A percentile compares a stretch with the other conserved stretches of the same genome.
Conservation (phyloP, 2,329 filamentous ascomycete genomes). For the Calonectria fujianensis region DNA sequence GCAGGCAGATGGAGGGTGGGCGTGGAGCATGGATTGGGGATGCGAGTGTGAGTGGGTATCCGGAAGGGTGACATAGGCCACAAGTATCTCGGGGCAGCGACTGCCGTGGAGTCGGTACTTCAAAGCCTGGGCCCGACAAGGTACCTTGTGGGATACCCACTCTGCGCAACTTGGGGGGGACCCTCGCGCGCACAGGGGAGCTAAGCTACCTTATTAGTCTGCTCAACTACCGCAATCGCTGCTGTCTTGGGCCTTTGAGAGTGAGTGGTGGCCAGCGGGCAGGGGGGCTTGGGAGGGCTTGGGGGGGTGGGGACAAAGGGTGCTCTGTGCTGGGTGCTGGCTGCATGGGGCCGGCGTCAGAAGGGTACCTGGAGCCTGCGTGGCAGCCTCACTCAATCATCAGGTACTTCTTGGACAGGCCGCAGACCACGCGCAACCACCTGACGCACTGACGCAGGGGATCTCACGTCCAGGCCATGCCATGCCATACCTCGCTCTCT, state of each 20-base stretch:
- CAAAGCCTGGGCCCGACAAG: background rate
- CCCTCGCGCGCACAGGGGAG: constrained; percentile 11
- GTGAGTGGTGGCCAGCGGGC: constrained; percentile 12
- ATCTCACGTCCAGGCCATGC: constrained; percentile 26
- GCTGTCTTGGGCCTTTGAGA: constrained; percentile 20
- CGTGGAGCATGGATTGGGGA: constrained; percentile 27
- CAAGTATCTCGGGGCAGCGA: constrained; percentile 9
- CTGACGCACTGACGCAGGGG: constrained; percentile 41
- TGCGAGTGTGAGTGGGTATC: constrained; percentile 30
- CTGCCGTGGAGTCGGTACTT: constrained; percentile 32
- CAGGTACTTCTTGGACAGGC: constrained; percentile 23
- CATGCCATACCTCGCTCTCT: background rate
- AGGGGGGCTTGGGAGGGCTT: constrained; percentile 1
- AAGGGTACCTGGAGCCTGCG: constrained; percentile 19
- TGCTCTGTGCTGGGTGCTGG: constrained; percentile 3
- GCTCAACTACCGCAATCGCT: constrained; percentile 28
- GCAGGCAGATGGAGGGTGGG: constrained; percentile 26
- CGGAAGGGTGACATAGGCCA: constrained; percentile 10
- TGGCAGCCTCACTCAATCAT: constrained; percentile 19
- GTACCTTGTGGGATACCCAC: constrained; percentile 27
- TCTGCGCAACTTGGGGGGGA: constrained; percentile 5
- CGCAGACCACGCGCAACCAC: constrained; percentile 34
- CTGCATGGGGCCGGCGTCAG: constrained; percentile 22
- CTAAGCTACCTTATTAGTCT: constrained; percentile 27
- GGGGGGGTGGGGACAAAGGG: constrained; percentile 3